Percentiles rank a stretch among this genome's conserved stretches.
Evolutionary conservation across 495 filamentous ascomycete genomes (phyloP).

Genomic region (Letharia lupina): DNA sequence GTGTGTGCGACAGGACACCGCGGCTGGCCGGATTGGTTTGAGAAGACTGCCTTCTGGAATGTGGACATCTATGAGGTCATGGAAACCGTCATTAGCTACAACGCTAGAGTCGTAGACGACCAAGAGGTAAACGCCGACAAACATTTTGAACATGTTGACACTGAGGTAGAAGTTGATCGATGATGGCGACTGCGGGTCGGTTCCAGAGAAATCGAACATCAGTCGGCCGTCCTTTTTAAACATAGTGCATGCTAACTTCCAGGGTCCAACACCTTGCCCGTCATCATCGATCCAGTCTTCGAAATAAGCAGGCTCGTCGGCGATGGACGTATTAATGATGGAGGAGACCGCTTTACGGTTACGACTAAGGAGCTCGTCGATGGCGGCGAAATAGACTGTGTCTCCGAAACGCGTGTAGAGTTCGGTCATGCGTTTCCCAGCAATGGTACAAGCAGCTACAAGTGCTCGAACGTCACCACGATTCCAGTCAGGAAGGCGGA

Average conservation of each 20-base stretch:
- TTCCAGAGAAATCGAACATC: conserved; percentile 40
- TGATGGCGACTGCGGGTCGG: conserved; percentile 40
- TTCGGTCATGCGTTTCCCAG: conserved; percentile 36
- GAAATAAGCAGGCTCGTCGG: conserved; percentile 36
- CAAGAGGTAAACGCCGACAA: conserved; percentile 43
- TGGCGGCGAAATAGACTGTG: conserved; percentile 38
- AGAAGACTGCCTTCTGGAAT: conserved; percentile 40
- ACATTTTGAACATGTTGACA: conserved; percentile 47
- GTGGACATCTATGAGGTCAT: conserved; percentile 41
- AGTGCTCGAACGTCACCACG: conserved; percentile 41
- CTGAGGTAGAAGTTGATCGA: conserved; percentile 45
- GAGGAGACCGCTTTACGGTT: conserved; percentile 38
- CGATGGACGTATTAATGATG: conserved; percentile 40
- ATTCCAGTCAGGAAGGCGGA: conserved; percentile 44
- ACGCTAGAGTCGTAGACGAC: conserved; percentile 40
- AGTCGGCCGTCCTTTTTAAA: conserved; percentile 34
- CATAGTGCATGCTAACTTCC: conserved; percentile 43
- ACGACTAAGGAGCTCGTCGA: conserved; percentile 36
- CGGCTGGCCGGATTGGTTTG: conserved; percentile 42
- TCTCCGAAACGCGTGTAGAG: conserved; percentile 38
- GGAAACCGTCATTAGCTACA: conserved; percentile 42
- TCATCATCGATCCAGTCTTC: conserved; percentile 47
- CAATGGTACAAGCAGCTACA: conserved; percentile 41
- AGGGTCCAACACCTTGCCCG: conserved; percentile 42
- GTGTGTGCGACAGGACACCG: conserved; percentile 43